Conservation (phyloP, 192 early-diverging fungal genomes). For the Coemansia sp. region DNA sequence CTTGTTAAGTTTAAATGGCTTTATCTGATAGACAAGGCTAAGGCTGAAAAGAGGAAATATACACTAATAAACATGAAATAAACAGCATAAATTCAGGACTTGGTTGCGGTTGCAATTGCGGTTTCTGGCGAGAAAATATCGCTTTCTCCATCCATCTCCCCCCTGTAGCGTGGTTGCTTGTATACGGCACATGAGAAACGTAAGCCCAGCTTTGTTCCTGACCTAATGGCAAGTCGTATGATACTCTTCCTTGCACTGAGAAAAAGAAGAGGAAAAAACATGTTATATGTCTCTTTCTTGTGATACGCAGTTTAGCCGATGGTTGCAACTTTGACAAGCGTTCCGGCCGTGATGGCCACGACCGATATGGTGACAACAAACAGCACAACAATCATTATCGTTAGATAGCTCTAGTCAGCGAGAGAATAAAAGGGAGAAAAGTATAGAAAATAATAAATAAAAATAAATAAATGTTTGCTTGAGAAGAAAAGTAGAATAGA, state of each 20-base stretch:
- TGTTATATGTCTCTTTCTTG: background rate
- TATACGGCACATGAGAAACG: background rate
- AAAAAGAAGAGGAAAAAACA: background rate
- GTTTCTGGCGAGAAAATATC: no score
- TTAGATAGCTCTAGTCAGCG: background rate
- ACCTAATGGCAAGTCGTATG: background rate
- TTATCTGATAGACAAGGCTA: background rate
- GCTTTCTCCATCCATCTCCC: background rate
- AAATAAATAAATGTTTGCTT: background rate
- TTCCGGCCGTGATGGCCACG: slow-evolving; percentile 36
- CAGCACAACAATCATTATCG: slow-evolving; percentile 45
- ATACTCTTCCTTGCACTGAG: background rate
- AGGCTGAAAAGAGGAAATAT: background rate
- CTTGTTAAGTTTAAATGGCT: background rate
- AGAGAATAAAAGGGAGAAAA: background rate
- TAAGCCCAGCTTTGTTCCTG: background rate
- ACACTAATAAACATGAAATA: background rate
- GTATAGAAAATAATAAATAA: slow-evolving; percentile 1
- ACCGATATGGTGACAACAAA: slow-evolving; percentile 42
- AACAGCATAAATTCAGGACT: no score
- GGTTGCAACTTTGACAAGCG: slow-evolving; percentile 37
- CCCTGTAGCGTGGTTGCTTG: no score
- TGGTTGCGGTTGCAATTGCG: background rate
- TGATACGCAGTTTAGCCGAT: slow-evolving; percentile 10
- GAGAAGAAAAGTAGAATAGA: background rate